These are phyloP conservation scores for Mallotus nudiflorus DNA, from an alignment of 345 rosid species.

Conservation along the genomic window DNA sequence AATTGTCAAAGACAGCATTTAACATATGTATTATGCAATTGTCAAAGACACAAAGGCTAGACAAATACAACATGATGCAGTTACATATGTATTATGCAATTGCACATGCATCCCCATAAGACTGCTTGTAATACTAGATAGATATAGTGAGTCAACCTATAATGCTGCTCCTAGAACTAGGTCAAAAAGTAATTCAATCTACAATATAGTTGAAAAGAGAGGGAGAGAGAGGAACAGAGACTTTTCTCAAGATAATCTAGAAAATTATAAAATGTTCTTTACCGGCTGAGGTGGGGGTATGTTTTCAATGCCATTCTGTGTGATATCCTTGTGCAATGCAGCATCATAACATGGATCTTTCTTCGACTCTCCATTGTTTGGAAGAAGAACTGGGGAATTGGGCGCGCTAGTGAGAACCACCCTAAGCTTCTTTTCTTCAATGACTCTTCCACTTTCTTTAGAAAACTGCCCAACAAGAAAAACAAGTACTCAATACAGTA, in stretches of 20 bases:
- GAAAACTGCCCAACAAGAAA: constrained; percentile 38
- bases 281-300: constrained; percentile 42
- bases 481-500: neutral
- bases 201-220: neutral
- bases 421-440: constrained; percentile 53
- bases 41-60: neutral
- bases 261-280: constrained; percentile 7
- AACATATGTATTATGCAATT: no score
- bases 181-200: neutral
- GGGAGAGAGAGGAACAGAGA: neutral
- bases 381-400: constrained; percentile 36
- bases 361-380: constrained; percentile 36
- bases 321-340: constrained; percentile 20
- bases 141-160: no score
- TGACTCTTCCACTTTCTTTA: constrained; percentile 35
- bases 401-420: constrained; percentile 42
- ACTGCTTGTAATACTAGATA: no score
- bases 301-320: constrained; percentile 40
- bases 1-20: no score
- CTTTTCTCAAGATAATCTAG: neutral
- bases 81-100: neutral
- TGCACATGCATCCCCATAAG: neutral
- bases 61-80: neutral
- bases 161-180: constrained; percentile 6
- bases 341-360: constrained; percentile 35